A percentile compares a stretch with the other conserved stretches of the same genome.
Conservation (phyloP, 2,329 filamentous ascomycete genomes). For the Aspergillus fijiensis region DNA sequence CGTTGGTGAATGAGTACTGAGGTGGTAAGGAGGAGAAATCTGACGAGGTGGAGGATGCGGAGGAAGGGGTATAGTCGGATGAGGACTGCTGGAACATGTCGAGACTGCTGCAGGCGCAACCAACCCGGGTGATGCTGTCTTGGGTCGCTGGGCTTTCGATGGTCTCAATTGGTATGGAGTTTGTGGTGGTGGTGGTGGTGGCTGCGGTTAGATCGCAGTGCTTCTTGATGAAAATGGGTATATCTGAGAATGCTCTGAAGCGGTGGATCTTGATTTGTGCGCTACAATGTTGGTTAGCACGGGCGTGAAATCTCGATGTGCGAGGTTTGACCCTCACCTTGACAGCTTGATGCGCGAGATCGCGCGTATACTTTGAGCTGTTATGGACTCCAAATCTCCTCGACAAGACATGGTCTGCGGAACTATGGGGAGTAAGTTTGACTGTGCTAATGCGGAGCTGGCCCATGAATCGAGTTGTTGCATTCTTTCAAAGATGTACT, state of each 20-base stretch:
- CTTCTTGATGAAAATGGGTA: conserved; percentile 47
- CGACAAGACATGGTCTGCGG: conserved; percentile 25
- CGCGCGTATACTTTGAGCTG: conserved; percentile 40
- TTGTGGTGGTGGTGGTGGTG: conserved; percentile 15
- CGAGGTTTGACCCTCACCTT: conserved; percentile 30
- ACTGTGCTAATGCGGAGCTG: conserved; percentile 35
- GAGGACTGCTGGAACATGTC: conserved; percentile 30
- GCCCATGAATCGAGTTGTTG: conserved; percentile 44
- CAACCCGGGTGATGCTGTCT: conserved; percentile 28
- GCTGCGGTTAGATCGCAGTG: conserved; percentile 46
- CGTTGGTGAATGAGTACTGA: conserved; percentile 32
- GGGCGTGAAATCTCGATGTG: background rate
- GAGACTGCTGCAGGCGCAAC: conserved; percentile 35
- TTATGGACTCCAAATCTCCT: conserved; percentile 35
- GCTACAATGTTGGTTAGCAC: conserved; percentile 26
- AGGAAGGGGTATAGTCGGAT: conserved; percentile 35
- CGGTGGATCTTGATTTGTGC: conserved; percentile 49
- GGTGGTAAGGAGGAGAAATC: conserved; percentile 29
- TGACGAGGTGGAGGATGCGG: conserved; percentile 33
- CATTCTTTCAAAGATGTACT: conserved; percentile 43
- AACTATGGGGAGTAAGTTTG: conserved; percentile 30
- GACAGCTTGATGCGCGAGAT: conserved; percentile 47
- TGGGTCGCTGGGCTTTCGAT: conserved; percentile 14
- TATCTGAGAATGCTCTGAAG: conserved; percentile 48
- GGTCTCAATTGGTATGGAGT: conserved; percentile 7